Conservation (phyloP, 805 yeast species). For the Jamesozyma hellenica region DNA sequence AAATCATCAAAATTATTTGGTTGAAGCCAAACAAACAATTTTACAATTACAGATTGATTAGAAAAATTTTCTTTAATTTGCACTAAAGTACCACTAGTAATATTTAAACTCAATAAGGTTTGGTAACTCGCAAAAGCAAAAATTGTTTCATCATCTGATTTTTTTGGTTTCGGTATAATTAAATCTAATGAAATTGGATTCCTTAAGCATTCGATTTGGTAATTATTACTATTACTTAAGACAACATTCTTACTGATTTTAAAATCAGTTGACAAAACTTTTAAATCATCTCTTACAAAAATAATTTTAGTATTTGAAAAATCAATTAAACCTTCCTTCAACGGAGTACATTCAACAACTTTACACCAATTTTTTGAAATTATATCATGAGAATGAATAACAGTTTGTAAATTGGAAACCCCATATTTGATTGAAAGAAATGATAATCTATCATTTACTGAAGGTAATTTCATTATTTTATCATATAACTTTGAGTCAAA, state of each 20-base stretch:
- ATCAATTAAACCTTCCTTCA: slow-evolving; percentile 15
- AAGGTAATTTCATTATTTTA: slow-evolving; percentile 10
- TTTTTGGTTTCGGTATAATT: slow-evolving; percentile 7
- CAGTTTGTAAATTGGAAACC: slow-evolving; percentile 8
- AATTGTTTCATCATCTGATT: slow-evolving; percentile 20
- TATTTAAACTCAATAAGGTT: slow-evolving; percentile 12
- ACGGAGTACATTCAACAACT: slow-evolving; percentile 14
- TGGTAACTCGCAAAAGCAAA: slow-evolving; percentile 18
- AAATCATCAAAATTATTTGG: slow-evolving; percentile 15
- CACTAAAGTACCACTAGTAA: slow-evolving; percentile 18
- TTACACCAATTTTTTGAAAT: slow-evolving; percentile 12
- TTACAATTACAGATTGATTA: slow-evolving; percentile 4
- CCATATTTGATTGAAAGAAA: slow-evolving; percentile 19
- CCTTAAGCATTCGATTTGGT: slow-evolving; percentile 9
- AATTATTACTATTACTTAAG: neutral
- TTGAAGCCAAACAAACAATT: slow-evolving; percentile 14
- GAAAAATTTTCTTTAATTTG: slow-evolving; percentile 4
- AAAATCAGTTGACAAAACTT: neutral
- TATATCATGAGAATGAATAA: slow-evolving; percentile 11
- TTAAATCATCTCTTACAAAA: slow-evolving; percentile 10
- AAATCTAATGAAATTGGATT: slow-evolving; percentile 11
- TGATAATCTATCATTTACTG: slow-evolving; percentile 10
- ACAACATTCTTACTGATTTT: too few relatives aligned
- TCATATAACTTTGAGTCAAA: slow-evolving; percentile 15
- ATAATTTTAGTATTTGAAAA: slow-evolving; percentile 13